These are phyloP conservation scores for Chaetothyriales sp. DNA, from an alignment of 2,329 filamentous ascomycete species.

Conservation along the genomic window DNA sequence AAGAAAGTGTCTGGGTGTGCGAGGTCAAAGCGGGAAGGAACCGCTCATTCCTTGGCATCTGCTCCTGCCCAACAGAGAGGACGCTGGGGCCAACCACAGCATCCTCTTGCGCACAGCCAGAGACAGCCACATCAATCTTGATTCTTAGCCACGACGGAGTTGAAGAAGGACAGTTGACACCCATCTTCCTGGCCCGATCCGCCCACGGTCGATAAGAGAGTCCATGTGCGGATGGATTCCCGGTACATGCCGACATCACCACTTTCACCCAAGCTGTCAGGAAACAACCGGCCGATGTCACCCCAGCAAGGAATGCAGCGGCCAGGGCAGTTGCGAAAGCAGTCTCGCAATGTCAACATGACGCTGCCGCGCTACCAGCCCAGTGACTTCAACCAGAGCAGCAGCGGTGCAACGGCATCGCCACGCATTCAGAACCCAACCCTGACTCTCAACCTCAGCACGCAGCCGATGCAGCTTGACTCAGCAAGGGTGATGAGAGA, in stretches of 20 bases:
- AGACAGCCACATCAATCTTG: not conserved
- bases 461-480: constrained; percentile 20
- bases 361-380: constrained; percentile 33
- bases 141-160: not conserved
- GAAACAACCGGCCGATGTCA: constrained; percentile 17
- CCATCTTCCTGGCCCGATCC: not conserved
- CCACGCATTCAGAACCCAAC: constrained; percentile 20
- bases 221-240: constrained; percentile 1
- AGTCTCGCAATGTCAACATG: constrained; percentile 25
- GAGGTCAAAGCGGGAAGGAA: not conserved
- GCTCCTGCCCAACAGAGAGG: not conserved
- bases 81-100: not conserved
- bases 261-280: constrained; percentile 12
- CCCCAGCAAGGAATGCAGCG: constrained; percentile 23
- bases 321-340: constrained; percentile 21
- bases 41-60: not conserved
- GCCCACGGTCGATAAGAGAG: not conserved
- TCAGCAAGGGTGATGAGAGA: constrained; percentile 24
- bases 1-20: not conserved
- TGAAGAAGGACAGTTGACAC: not conserved
- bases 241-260: constrained; percentile 18
- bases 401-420: constrained; percentile 21
- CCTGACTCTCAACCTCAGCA: constrained; percentile 14
- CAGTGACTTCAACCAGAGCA: constrained; percentile 25
- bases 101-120: not conserved